These are phyloP conservation scores for Cercospora sp. DNA, from an alignment of 2,329 filamentous ascomycete species.

Conservation along the genomic window DNA sequence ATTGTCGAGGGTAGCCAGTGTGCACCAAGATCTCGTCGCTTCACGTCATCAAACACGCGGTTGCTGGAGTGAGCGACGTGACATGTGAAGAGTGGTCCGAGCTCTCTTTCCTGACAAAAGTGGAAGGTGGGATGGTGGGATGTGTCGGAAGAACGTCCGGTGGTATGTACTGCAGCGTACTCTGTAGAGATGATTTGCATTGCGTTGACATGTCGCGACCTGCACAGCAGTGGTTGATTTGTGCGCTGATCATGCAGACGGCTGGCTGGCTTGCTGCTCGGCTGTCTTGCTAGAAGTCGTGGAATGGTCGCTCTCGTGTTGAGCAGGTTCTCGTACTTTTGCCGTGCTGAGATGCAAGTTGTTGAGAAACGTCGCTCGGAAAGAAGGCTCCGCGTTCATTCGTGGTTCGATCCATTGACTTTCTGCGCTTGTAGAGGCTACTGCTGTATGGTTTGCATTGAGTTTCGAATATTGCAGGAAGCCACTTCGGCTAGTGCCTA, in stretches of 20 bases:
- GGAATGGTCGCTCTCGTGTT: background rate
- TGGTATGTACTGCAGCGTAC: background rate
- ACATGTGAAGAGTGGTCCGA: background rate
- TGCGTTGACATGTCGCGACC: background rate
- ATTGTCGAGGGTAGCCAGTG: background rate
- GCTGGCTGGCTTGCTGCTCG: background rate
- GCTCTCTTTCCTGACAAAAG: background rate
- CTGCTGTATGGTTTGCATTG: conserved; percentile 8
- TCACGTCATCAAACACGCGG: background rate
- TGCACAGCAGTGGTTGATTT: background rate
- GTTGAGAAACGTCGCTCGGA: background rate
- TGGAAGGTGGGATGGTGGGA: background rate
- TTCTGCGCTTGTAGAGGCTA: background rate
- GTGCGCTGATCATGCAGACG: background rate
- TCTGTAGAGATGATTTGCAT: background rate
- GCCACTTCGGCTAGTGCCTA: background rate
- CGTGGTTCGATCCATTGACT: conserved; percentile 2
- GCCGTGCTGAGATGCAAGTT: background rate
- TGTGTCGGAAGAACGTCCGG: background rate
- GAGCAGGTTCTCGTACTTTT: background rate
- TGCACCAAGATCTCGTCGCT: background rate
- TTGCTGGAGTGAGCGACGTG: background rate
- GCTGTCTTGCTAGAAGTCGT: background rate
- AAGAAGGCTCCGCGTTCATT: background rate
- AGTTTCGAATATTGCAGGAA: background rate